Evolutionary conservation across 2,329 filamentous ascomycete genomes (phyloP).

Genomic region (Seiridium cupressi): DNA sequence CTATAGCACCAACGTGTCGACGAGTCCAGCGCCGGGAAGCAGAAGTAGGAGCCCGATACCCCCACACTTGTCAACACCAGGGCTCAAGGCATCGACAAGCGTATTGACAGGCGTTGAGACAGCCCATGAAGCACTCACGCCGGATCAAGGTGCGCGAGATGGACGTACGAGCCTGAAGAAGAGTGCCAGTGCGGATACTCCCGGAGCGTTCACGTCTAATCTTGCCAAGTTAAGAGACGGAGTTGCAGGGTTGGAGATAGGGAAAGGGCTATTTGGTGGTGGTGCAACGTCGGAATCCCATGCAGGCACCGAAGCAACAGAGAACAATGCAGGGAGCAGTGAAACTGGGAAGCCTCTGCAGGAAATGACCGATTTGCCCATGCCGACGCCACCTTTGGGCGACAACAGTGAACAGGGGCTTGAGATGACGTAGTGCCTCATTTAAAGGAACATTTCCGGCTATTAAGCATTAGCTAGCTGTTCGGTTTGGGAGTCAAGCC

Average conservation of each 20-base stretch:
- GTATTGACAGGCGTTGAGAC: conserved; percentile 61
- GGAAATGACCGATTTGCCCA: not conserved
- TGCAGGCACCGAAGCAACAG: too few relatives aligned
- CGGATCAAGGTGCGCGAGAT: conserved; percentile 19
- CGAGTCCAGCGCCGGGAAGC: conserved; percentile 44
- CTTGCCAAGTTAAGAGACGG: conserved; percentile 41
- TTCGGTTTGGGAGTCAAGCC: too few relatives aligned
- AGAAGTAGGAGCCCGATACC: conserved; percentile 20
- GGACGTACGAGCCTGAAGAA: conserved; percentile 36
- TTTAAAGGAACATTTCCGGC: too few relatives aligned
- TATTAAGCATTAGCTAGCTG: too few relatives aligned
- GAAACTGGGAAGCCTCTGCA: not conserved
- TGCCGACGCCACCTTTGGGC: not conserved
- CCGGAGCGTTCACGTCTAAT: conserved; percentile 41
- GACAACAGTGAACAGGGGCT: not conserved
- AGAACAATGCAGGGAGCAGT: not conserved
- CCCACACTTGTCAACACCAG: conserved; percentile 26
- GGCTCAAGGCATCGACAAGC: conserved; percentile 42
- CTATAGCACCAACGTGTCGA: conserved; percentile 24
- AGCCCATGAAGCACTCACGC: conserved; percentile 50
- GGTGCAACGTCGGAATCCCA: not conserved
- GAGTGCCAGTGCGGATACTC: conserved; percentile 43
- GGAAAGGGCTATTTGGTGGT: conserved; percentile 41
- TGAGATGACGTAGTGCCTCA: conserved; percentile 6
- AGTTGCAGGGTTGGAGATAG: conserved; percentile 45